phyloP scores from a whole-genome alignment of 768 basidiomycete genomes.

The Serendipita sp. region DNA sequence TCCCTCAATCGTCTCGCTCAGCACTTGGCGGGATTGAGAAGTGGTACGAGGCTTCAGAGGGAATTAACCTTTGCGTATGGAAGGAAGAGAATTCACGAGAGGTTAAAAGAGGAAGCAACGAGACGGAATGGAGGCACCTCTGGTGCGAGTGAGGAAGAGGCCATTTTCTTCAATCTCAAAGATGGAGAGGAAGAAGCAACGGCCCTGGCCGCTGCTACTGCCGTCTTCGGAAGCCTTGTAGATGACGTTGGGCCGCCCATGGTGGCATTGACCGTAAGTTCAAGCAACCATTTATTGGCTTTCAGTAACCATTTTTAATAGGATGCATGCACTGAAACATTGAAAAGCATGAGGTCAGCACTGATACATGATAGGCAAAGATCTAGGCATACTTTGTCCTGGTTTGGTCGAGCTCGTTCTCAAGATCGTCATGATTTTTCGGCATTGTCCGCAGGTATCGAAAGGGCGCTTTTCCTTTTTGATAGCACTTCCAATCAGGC shows the following conservation, averaged over 20 bases:
- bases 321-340: conserved; percentile 43
- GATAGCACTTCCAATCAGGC: conserved; percentile 77
- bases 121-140: not conserved
- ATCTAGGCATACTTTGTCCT: not conserved
- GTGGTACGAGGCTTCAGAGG: conserved; percentile 70
- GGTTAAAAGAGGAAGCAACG: not conserved
- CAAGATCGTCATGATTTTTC: conserved; percentile 37
- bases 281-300: not conserved
- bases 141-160: conserved; percentile 2
- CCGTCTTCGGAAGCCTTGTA: conserved; percentile 62
- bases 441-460: conserved; percentile 47
- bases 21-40: conserved; percentile 78
- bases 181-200: conserved; percentile 25
- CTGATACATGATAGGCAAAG: conserved; percentile 27
- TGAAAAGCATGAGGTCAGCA: conserved; percentile 48
- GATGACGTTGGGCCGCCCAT: conserved; percentile 69
- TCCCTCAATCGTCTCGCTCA: conserved; percentile 83
- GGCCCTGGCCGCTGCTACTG: conserved; percentile 47
- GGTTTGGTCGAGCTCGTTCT: not conserved
- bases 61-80: conserved; percentile 53
- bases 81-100: conserved; percentile 26
- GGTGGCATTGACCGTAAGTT: conserved; percentile 54
- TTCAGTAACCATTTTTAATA: conserved; percentile 18
- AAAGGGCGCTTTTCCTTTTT: conserved; percentile 53
- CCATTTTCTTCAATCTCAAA: conserved; percentile 12